Evolutionary conservation across 208 protist species (phyloP).

Genomic region (Jaenimonas drosophilae): DNA sequence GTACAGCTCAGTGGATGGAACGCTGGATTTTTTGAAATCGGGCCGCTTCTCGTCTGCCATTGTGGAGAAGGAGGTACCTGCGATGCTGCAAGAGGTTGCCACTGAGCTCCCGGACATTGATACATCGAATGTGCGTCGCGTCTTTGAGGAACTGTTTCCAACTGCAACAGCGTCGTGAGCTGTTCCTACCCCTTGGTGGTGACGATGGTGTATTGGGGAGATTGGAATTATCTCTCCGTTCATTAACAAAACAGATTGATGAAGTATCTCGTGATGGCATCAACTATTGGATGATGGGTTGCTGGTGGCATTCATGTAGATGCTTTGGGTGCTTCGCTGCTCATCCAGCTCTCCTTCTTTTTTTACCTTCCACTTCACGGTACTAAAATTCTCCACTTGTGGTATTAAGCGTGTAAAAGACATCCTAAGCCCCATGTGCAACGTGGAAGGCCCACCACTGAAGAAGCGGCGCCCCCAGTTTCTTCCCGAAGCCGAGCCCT

Average conservation of each 20-base stretch:
- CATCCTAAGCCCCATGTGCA: slow-evolving; percentile 35
- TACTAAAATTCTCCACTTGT: too few species aligned
- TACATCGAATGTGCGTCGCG: slow-evolving; percentile 5
- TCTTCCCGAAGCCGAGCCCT: slow-evolving; percentile 29
- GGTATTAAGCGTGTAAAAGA: slow-evolving; percentile 1
- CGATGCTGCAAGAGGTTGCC: slow-evolving; percentile 45
- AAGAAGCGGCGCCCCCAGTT: slow-evolving; percentile 45
- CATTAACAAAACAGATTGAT: slow-evolving; percentile 7
- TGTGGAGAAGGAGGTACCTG: slow-evolving; percentile 42
- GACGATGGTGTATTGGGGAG: too few species aligned
- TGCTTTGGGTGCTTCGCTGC: too few species aligned
- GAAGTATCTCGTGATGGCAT: slow-evolving; percentile 11
- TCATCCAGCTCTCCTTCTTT: slow-evolving; percentile 5
- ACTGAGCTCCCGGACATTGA: slow-evolving; percentile 34
- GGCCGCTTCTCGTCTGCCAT: slow-evolving; percentile 29
- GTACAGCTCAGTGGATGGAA: slow-evolving; percentile 48
- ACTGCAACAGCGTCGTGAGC: too few species aligned
- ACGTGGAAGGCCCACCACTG: slow-evolving; percentile 50
- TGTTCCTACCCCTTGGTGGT: too few species aligned
- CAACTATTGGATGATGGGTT: too few species aligned
- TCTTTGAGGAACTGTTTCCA: slow-evolving; percentile 9
- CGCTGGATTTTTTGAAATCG: slow-evolving; percentile 41
- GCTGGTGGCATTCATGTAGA: too few species aligned
- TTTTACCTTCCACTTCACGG: too few species aligned
- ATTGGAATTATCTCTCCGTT: too few species aligned